Base-by-base conservation (phyloP, 257 asterid species). In the Fraxinus americana region DNA sequence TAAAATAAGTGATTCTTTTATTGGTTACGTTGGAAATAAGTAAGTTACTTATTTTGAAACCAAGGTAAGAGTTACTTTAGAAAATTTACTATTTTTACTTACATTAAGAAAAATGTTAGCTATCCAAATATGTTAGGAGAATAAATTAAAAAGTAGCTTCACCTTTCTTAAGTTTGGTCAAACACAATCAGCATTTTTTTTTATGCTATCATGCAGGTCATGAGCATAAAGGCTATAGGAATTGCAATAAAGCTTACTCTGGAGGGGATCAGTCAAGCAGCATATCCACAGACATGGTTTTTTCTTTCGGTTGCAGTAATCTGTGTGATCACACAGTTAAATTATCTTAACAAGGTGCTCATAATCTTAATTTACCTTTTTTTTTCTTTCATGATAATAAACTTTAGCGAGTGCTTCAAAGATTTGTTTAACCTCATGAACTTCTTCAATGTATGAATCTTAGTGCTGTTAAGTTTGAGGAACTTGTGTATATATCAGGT, bases 191-290 rank as follows among this genome's bases (percentile, higher is more conserved):
- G 7, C 4, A 25, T 74, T 67, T 27, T 41, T 43, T 27, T 59
- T 66, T 74, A 71, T 32, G 29, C 7, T 6, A 6, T 50, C 61
- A 2, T 81, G 63, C 87, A 92, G 98, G 97, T 94, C 78, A 85
- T 94, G 73, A 94, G 98, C 89, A 87, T 94, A 79, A 94, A 94
- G 87, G 95, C 97, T 5, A 86, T 94, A 39, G 98, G 98, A 52
- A 94, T 92, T 71, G 98, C 97, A 52, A 92, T 94, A 39, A 94
- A 89, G 83, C 97, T 92, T 74, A 92, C 94, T 5, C 78, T 94
- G 73, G 98, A 94, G 77, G 98, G 98, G 74, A 83, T 85, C 77
- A 92, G 84, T 86, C 97, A 94, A 71, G 83, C 91, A 75, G 85
- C 82, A 76, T 94, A 85, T 76, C 89, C 87, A 1, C 88, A 92